A percentile compares a stretch with the other conserved stretches of the same genome.
Conservation (phyloP, 2,329 filamentous ascomycete genomes). For the Pyrenophora seminiperda region DNA sequence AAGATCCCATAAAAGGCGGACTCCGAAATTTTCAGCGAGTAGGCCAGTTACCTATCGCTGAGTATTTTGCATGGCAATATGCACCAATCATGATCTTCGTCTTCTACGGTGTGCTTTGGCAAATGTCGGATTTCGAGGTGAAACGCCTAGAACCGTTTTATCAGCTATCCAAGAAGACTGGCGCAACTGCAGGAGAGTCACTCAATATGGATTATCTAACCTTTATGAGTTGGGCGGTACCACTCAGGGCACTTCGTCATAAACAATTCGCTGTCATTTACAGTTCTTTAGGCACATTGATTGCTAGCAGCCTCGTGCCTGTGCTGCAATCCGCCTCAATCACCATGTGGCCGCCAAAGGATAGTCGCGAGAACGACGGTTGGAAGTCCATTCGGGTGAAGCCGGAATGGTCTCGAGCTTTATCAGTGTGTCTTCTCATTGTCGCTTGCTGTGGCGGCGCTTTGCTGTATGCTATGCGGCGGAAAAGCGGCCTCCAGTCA, state of each 20-base stretch:
- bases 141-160: slow-evolving; percentile 59
- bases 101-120: slow-evolving; percentile 56
- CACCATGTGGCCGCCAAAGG: slow-evolving; percentile 60
- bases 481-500: slow-evolving; percentile 68
- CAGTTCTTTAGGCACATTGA: slow-evolving; percentile 66
- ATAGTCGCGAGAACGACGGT: slow-evolving; percentile 51
- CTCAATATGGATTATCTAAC: slow-evolving; percentile 78
- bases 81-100: slow-evolving; percentile 54
- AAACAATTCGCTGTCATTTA: slow-evolving; percentile 71
- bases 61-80: slow-evolving; percentile 49
- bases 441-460: slow-evolving; percentile 64
- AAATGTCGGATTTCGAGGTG: slow-evolving; percentile 57
- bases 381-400: slow-evolving; percentile 63
- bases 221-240: slow-evolving; percentile 68
- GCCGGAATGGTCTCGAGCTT: slow-evolving; percentile 64
- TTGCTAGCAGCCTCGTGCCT: slow-evolving; percentile 71
- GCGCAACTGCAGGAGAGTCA: slow-evolving; percentile 54
- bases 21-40: slow-evolving; percentile 40
- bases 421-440: slow-evolving; percentile 62
- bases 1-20: slow-evolving; percentile 28
- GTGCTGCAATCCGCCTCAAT: slow-evolving; percentile 69
- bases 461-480: slow-evolving; percentile 65
- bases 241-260: slow-evolving; percentile 65
- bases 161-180: slow-evolving; percentile 46
- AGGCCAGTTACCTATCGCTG: slow-evolving; percentile 32